These are phyloP conservation scores for Cytospora schulzeri DNA, from an alignment of 2,329 filamentous ascomycete genomes.

Conservation along the genomic window DNA sequence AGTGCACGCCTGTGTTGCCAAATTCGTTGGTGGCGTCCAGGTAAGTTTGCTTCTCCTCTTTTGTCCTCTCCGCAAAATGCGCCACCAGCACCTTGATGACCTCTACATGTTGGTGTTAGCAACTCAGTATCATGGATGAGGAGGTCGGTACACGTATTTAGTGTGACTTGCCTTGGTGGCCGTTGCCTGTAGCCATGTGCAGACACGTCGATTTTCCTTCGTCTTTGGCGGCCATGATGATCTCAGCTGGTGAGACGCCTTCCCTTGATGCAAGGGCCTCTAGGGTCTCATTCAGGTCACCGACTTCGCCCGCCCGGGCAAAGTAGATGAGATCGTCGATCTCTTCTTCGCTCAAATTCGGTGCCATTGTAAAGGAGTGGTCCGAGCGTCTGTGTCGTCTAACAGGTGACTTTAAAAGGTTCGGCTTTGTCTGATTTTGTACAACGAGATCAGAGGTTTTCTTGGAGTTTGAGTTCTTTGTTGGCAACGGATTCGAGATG, in stretches of 20 bases:
- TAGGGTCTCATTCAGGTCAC: slow-evolving; percentile 65
- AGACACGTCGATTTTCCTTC: slow-evolving; percentile 76
- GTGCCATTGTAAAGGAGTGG: slow-evolving; percentile 44
- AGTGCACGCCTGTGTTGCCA: slow-evolving; percentile 91
- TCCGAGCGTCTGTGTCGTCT: not conserved
- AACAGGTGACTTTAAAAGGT: not conserved
- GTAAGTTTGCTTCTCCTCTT: slow-evolving; percentile 51
- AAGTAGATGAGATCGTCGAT: slow-evolving; percentile 92
- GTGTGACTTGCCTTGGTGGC: slow-evolving; percentile 67
- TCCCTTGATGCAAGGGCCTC: slow-evolving; percentile 64
- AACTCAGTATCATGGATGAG: no score
- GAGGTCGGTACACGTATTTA: not conserved
- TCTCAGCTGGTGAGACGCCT: slow-evolving; percentile 58
- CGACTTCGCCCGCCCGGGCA: slow-evolving; percentile 74
- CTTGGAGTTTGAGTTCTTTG: not conserved
- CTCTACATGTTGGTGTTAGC: slow-evolving; percentile 37
- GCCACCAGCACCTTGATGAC: slow-evolving; percentile 47
- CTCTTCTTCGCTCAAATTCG: slow-evolving; percentile 71
- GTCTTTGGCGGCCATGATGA: slow-evolving; percentile 73
- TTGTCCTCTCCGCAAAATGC: slow-evolving; percentile 45
- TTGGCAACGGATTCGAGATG: not conserved
- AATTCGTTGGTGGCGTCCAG: slow-evolving; percentile 74
- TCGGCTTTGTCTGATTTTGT: not conserved
- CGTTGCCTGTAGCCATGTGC: slow-evolving; percentile 93
- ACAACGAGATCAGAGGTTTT: not conserved